A percentile compares a stretch with the other conserved stretches of the same genome.
phyloP scores from a whole-genome alignment of 129 eudicot genomes.

The Helianthus annuus region DNA sequence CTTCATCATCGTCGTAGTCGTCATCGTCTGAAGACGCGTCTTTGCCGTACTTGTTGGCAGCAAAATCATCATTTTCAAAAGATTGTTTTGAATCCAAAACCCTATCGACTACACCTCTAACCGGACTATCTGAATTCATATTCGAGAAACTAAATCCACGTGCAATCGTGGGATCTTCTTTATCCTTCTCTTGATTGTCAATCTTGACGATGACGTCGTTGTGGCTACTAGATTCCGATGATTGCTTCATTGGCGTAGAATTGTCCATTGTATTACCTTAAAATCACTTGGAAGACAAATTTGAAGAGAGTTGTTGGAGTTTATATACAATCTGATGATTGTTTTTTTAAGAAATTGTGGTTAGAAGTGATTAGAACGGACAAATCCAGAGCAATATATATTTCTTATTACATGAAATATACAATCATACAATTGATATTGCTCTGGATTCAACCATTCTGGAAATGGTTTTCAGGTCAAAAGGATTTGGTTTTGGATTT shows the following conservation, averaged over 20 bases:
- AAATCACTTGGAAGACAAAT: background rate
- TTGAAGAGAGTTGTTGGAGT: background rate
- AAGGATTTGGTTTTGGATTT: slow-evolving; percentile 20
- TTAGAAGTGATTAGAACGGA: slow-evolving; percentile 25
- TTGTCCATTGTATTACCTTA: slow-evolving; percentile 21
- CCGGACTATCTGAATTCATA: slow-evolving; percentile 29
- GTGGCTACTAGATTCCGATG: slow-evolving; percentile 20
- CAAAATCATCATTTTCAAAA: slow-evolving; percentile 33
- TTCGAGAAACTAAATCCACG: background rate
- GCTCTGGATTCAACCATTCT: slow-evolving; percentile 47
- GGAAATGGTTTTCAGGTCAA: slow-evolving; percentile 22
- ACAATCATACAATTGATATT: slow-evolving; percentile 25
- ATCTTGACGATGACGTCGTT: slow-evolving; percentile 37
- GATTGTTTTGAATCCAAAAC: slow-evolving; percentile 29
- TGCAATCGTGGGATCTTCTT: background rate
- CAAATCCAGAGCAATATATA: slow-evolving; percentile 43
- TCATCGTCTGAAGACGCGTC: slow-evolving; percentile 12
- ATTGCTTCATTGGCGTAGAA: slow-evolving; percentile 6
- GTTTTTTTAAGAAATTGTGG: background rate
- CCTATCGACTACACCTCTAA: slow-evolving; percentile 22
- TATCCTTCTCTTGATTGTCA: slow-evolving; percentile 11
- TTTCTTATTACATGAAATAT: slow-evolving; percentile 15
- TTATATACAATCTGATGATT: slow-evolving; percentile 6
- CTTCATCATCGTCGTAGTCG: slow-evolving; percentile 11
- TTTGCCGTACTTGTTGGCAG: background rate